Evolutionary conservation across 345 rosid genomes (phyloP).

Genomic region (Eucalyptus grandis): DNA sequence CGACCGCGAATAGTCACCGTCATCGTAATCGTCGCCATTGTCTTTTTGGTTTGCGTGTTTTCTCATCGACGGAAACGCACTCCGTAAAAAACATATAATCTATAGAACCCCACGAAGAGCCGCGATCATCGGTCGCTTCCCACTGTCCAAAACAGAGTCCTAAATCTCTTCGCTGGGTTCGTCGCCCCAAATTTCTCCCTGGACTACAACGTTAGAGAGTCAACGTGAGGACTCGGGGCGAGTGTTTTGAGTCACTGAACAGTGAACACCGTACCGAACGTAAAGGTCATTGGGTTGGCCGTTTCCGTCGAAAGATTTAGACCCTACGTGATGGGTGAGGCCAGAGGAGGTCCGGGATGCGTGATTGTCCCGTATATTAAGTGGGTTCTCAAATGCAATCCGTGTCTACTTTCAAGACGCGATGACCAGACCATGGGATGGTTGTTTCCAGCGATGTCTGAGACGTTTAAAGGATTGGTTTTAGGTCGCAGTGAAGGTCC

Average conservation of each 20-base stretch:
- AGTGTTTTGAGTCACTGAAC: not conserved
- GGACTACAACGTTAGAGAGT: not conserved
- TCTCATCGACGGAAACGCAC: not conserved
- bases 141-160: not conserved
- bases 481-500: not conserved
- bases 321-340: not conserved
- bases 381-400: not conserved
- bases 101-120: not conserved
- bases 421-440: not conserved
- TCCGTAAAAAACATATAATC: not conserved
- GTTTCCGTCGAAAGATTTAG: not conserved
- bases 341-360: not conserved
- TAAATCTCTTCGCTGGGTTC: not conserved
- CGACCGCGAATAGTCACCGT: not conserved
- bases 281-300: not conserved
- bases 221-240: not conserved
- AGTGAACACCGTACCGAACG: not conserved
- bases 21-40: not conserved
- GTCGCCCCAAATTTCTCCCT: not conserved
- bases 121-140: not conserved
- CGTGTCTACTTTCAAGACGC: not conserved
- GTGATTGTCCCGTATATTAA: fast-evolving
- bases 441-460: not conserved
- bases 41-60: not conserved
- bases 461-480: not conserved